A percentile compares a stretch with the other conserved stretches of the same genome.
Conservation (phyloP, 2,329 filamentous ascomycete genomes). For the Waltergamsia citrina region DNA sequence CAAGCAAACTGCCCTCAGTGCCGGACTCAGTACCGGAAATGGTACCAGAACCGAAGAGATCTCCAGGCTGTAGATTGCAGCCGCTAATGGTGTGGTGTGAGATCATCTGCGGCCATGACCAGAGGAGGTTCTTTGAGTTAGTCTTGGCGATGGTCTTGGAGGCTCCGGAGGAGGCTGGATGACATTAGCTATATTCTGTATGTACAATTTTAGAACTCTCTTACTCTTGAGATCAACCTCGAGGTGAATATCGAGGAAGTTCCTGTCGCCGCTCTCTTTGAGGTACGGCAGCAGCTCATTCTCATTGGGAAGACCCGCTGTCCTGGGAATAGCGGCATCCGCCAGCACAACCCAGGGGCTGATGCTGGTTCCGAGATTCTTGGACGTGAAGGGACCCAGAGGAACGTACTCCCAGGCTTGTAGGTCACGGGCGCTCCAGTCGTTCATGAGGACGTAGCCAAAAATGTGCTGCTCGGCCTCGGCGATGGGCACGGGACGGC, state of each 20-base stretch:
- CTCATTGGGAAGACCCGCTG: conserved; percentile 18
- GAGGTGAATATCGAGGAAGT: conserved; percentile 24
- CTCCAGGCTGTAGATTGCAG: conserved; percentile 64
- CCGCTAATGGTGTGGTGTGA: conserved; percentile 72
- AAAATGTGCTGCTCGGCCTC: conserved; percentile 48
- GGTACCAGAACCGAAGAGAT: conserved; percentile 70
- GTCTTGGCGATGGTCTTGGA: conserved; percentile 22
- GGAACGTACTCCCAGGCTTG: conserved; percentile 47
- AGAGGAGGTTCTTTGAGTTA: conserved; percentile 46
- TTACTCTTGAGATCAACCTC: conserved; percentile 28
- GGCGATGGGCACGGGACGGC: conserved; percentile 54
- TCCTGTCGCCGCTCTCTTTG: conserved; percentile 38
- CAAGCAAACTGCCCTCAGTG: conserved; percentile 60
- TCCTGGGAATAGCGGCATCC: conserved; percentile 6
- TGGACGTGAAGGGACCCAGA: conserved; percentile 47
- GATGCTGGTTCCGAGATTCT: conserved; percentile 45
- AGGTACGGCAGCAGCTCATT: conserved; percentile 32
- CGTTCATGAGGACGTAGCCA: conserved; percentile 45
- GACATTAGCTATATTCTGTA: not conserved
- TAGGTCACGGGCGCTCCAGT: conserved; percentile 49
- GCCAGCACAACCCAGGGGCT: conserved; percentile 42
- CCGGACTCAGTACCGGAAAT: conserved; percentile 57
- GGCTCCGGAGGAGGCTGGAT: conserved; percentile 18
- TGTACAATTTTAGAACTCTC: conserved; percentile 6
- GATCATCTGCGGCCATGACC: conserved; percentile 78